Evolutionary conservation across 805 yeast genomes (phyloP), one percentile per base, ranked within the genome.

Genomic region (Lipomyces kockii): DNA sequence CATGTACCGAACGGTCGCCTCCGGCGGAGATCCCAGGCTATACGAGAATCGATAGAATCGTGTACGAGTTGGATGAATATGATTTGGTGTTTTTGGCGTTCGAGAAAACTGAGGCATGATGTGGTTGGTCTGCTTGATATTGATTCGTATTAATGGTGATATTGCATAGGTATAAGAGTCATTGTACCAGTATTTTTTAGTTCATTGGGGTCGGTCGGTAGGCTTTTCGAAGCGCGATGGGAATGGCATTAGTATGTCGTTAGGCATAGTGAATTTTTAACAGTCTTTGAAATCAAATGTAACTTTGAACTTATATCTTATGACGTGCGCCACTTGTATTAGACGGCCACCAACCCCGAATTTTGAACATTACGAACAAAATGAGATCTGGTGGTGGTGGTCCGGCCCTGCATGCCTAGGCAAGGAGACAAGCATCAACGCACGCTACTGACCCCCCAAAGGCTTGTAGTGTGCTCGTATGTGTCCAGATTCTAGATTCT

Each of bases 61-160:
- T 88, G 62, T 89, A 91, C 79, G 97, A 91, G 76, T 81, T 92
- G 76, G 88, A 85, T 70, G 88, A 86, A 69, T 90, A 91, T 79
- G 87, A 86, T 70, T 81, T 92, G 77, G 82, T 91, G 71, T 92
- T 90, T 78, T 81, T 88, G 75, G 86, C 87, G 76, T 91, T 87
- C 76, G 87, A 84, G 72, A 60, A 61, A 43, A 22, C 22, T 7
- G 46, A 56, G 64, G 49, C 49, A 8, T 43, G 49, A 43, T 43
- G 49, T 8, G 20, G 49, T 43, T 17, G 8, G 1, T 7, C n/a
- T 43, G 49, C 8, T 8, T n/a, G 11, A 6, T 6, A 43, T 43
- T 8, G 49, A 43, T 43, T 17, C 49, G 20, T 8, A 7, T 5
- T n/a, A n/a, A 17, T 43, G n/a, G 49, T 14, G n/a, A 17, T 43